These are phyloP conservation scores for Trifolium dubium DNA, from an alignment of 306 rosid genomes.

Conservation along the genomic window DNA sequence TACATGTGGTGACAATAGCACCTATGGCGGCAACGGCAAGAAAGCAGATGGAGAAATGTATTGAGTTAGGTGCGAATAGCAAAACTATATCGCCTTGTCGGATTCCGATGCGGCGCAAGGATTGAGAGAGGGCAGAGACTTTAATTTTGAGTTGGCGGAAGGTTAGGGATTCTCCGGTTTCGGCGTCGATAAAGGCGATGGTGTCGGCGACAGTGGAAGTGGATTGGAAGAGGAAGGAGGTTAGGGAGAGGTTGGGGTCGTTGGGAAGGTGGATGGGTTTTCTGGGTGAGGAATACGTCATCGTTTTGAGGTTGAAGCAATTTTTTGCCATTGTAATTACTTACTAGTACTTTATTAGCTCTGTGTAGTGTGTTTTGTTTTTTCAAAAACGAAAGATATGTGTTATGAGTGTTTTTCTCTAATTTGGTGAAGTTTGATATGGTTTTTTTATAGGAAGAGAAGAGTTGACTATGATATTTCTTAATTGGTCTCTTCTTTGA, in stretches of 20 bases:
- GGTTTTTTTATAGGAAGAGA: neutral
- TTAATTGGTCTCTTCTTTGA: neutral
- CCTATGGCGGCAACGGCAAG: constrained; percentile 32
- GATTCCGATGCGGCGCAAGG: constrained; percentile 34
- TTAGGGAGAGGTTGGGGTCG: constrained; percentile 49
- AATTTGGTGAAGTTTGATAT: neutral
- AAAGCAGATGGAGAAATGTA: constrained; percentile 26
- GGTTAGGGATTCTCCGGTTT: constrained; percentile 44
- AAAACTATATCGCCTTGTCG: constrained; percentile 45
- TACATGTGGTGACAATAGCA: constrained; percentile 43
- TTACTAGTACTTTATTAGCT: neutral
- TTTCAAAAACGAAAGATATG: no score
- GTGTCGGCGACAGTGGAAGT: constrained; percentile 36
- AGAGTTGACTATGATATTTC: neutral
- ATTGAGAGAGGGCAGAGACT: constrained; percentile 41
- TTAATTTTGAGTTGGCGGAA: constrained; percentile 49
- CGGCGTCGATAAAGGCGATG: constrained; percentile 49
- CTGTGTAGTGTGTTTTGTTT: neutral
- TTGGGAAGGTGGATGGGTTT: constrained; percentile 51
- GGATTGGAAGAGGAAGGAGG: constrained; percentile 57
- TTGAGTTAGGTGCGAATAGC: constrained; percentile 42
- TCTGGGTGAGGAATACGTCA: constrained; percentile 46
- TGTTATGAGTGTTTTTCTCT: no score
- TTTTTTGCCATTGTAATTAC: constrained; percentile 49
- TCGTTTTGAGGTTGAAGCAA: constrained; percentile 45